Evolutionary conservation across 768 basidiomycete species (phyloP).

Genomic region (Lepiota venenata): DNA sequence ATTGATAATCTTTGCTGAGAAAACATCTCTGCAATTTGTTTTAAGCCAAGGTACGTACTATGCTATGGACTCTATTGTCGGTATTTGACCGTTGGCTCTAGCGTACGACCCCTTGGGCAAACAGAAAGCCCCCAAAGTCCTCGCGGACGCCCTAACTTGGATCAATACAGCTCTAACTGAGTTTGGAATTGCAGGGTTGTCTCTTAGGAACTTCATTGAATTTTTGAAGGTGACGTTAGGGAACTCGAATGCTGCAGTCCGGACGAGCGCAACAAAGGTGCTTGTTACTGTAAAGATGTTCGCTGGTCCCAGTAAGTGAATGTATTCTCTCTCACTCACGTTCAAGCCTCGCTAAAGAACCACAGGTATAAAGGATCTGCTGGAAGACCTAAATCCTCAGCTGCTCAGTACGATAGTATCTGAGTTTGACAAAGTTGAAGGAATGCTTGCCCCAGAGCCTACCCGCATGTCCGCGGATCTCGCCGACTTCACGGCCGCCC

Average conservation of each 20-base stretch:
- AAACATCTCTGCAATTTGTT: constrained; percentile 91
- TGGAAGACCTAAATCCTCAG: constrained; percentile 94
- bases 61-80: not conserved
- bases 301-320: constrained; percentile 73
- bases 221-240: constrained; percentile 84
- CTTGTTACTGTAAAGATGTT: constrained; percentile 90
- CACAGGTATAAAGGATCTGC: constrained; percentile 84
- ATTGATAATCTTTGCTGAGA: constrained; percentile 81
- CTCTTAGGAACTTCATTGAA: constrained; percentile 81
- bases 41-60: constrained; percentile 73
- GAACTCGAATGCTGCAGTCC: constrained; percentile 92
- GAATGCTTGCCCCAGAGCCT: constrained; percentile 72
- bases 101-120: constrained; percentile 92
- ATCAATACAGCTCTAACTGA: constrained; percentile 82
- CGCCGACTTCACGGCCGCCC: constrained; percentile 41
- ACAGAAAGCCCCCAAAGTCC: constrained; percentile 96
- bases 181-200: constrained; percentile 87
- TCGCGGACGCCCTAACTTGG: constrained; percentile 90
- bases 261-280: constrained; percentile 90
- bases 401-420: constrained; percentile 83
- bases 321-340: not conserved
- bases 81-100: constrained; percentile 26
- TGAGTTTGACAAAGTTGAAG: constrained; percentile 93
- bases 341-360: constrained; percentile 1
- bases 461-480: constrained; percentile 76